Conservation (phyloP, 139 green algal species). For the Volvox africanus region DNA sequence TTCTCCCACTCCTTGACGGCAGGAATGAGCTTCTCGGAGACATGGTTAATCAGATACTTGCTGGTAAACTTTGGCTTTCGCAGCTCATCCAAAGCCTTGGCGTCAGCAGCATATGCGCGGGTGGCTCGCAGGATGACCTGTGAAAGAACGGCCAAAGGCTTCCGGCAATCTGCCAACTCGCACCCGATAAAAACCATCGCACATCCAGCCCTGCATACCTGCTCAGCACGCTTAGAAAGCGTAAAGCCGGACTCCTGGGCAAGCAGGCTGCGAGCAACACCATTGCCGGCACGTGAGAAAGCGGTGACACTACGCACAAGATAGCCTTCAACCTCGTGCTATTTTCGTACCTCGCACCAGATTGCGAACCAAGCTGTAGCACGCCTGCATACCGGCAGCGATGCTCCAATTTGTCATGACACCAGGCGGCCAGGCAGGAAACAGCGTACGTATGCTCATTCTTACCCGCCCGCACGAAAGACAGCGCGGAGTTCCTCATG, state of each 20-base stretch:
- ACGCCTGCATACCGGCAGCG: slow-evolving; percentile 5
- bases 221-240: slow-evolving; percentile 46
- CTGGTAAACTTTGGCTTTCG: slow-evolving; percentile 73
- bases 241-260: slow-evolving; percentile 31
- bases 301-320: neutral
- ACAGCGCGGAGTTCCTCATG: slow-evolving; percentile 44
- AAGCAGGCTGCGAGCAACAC: slow-evolving; percentile 40
- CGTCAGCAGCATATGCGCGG: slow-evolving; percentile 54
- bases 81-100: slow-evolving; percentile 68
- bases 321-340: neutral
- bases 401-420: neutral
- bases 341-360: slow-evolving; percentile 14
- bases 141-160: neutral
- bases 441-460: neutral
- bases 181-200: neutral
- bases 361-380: slow-evolving; percentile 34
- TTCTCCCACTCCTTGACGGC: slow-evolving; percentile 76
- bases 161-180: neutral
- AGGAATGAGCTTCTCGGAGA: slow-evolving; percentile 71
- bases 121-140: slow-evolving; percentile 33
- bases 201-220: neutral
- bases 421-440: slow-evolving; percentile 10
- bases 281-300: slow-evolving; percentile 13
- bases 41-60: slow-evolving; percentile 81
- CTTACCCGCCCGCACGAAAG: slow-evolving; percentile 32